These are phyloP conservation scores for Metschnikowia bowlesiae DNA, from an alignment of 805 yeast genomes.

Conservation along the genomic window DNA sequence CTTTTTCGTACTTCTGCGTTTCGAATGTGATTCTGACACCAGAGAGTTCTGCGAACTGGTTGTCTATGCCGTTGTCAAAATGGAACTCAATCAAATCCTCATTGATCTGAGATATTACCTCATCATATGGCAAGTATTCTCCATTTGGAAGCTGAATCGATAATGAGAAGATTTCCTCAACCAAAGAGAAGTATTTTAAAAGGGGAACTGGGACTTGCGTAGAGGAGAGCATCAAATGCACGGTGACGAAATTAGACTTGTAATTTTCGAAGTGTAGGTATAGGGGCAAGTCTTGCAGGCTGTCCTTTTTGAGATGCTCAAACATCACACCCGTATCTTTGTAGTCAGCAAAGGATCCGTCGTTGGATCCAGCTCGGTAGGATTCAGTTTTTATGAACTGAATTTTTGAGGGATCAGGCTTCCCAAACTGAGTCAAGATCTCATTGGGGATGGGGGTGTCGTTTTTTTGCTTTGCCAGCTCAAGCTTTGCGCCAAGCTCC, in stretches of 20 bases:
- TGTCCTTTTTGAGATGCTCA: slow-evolving; percentile 17
- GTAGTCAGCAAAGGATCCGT: slow-evolving; percentile 32
- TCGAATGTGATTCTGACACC: slow-evolving; percentile 59
- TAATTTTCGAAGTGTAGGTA: slow-evolving; percentile 75
- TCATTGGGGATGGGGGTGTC: slow-evolving; percentile 73
- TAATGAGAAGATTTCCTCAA: slow-evolving; percentile 65
- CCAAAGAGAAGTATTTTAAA: slow-evolving; percentile 58
- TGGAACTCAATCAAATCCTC: slow-evolving; percentile 64
- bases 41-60: slow-evolving; percentile 62
- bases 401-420: slow-evolving; percentile 73
- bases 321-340: slow-evolving; percentile 23
- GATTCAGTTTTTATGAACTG: slow-evolving; percentile 66
- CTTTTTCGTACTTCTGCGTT: slow-evolving; percentile 55
- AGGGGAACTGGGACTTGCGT: slow-evolving; percentile 46
- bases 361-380: slow-evolving; percentile 50
- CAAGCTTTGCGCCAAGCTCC: slow-evolving; percentile 46
- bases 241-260: slow-evolving; percentile 72
- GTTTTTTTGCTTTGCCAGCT: slow-evolving; percentile 61
- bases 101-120: slow-evolving; percentile 69
- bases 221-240: slow-evolving; percentile 59
- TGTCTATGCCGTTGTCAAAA: slow-evolving; percentile 54
- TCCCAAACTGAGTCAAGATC: slow-evolving; percentile 55
- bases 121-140: slow-evolving; percentile 56
- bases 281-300: slow-evolving; percentile 53
- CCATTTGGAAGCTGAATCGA: slow-evolving; percentile 68